Conservation (phyloP, 2,329 filamentous ascomycete genomes). For the Thielaviopsis euricoi region DNA sequence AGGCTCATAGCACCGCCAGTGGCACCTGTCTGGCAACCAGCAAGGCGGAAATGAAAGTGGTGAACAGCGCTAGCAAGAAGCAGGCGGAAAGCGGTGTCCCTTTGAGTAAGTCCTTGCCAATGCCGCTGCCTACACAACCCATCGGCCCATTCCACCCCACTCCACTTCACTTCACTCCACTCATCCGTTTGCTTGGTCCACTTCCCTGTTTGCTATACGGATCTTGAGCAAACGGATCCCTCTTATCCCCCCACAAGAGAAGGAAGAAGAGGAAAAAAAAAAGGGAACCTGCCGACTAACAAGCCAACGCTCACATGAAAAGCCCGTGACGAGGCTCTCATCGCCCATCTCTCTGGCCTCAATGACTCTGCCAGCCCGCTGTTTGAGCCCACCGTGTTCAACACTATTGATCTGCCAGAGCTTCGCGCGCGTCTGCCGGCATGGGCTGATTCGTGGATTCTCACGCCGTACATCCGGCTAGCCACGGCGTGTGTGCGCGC, state of each 20-base stretch:
- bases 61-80: neutral
- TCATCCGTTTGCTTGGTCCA: neutral
- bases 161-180: too few relatives aligned
- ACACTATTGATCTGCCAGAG: conserved; percentile 23
- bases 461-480: conserved; percentile 42
- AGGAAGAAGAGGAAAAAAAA: neutral
- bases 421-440: conserved; percentile 19
- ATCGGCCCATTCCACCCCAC: too few relatives aligned
- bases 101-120: neutral
- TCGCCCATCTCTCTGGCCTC: conserved; percentile 23
- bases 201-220: too few relatives aligned
- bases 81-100: neutral
- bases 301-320: neutral
- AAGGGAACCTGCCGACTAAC: neutral
- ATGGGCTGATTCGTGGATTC: conserved; percentile 29
- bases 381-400: conserved; percentile 32
- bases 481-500: conserved; percentile 42
- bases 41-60: neutral
- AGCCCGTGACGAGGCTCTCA: conserved; percentile 17
- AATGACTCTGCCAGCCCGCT: conserved; percentile 24
- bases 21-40: neutral
- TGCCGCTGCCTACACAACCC: too few relatives aligned
- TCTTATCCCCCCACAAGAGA: neutral
- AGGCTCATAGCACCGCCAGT: neutral
- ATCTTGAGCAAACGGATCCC: too few relatives aligned